Base-by-base conservation (phyloP, 768 basidiomycete species). In the Fistulinella prunicolor region DNA sequence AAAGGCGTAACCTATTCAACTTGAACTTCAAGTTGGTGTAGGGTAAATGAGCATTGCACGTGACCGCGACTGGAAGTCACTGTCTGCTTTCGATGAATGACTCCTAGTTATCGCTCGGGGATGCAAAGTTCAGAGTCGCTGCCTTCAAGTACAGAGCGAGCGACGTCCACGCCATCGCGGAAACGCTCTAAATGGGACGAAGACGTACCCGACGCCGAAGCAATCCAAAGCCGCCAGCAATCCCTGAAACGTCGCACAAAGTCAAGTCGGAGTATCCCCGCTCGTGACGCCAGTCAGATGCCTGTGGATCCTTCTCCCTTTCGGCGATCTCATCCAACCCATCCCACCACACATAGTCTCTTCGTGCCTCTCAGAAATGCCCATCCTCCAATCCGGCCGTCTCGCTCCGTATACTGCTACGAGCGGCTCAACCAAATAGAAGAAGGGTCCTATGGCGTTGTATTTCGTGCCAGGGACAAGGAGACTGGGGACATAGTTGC, bases 351-450 rank as follows among this genome's bases (percentile, higher is more conserved):
- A 6, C 78, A 86, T 53, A 91, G 89, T 56, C 56, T 74, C 28
- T 88, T 82, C 64, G 89, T 85, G 0, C 94, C 93, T 3, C 80
- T 79, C 34, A 77, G 93, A 44, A 83, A 79, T 4, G 69, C 71
- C 1, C 89, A 97, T 65, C 94, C 94, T 24, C 73, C 83, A 2
- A 81, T 98, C 20, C 70, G 78, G 34, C 83, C 94, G 1, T 94
- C 95, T 21, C 86, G 95, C 20, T 94, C 93, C 5, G 95, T 97
- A 1, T 95, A 93, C 69, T 83, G 79, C 57, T 97, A 97, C 65
- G 94, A 97, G 58, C 76, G 89, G 35, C 75, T 99, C 46, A 99
- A 99, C 66, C 91, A 96, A 59, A 99, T 99, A 59, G 96, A 98
- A 69, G 96, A 99, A 70, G 96, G 96, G 5, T 93, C 91, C 0